Percentiles rank a stretch among this genome's conserved stretches.
phyloP scores from a whole-genome alignment of 2,329 filamentous ascomycete genomes.

The Arthrobotrys sinensis region DNA sequence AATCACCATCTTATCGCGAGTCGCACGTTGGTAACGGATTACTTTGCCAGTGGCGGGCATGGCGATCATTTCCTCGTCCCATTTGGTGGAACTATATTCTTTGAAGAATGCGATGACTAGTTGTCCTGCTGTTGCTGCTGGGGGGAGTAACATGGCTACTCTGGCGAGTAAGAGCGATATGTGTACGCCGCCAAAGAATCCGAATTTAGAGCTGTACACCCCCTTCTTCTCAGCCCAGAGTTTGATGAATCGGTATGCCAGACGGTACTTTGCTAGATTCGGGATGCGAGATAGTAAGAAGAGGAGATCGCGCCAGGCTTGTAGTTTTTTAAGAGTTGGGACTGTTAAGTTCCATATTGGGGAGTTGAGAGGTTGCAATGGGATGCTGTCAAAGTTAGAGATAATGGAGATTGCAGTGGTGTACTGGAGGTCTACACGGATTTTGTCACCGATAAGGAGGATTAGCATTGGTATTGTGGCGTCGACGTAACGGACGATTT shows the following conservation, averaged over 20 bases:
- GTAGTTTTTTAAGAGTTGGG: conserved; percentile 75
- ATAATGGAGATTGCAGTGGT: conserved; percentile 74
- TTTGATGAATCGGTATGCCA: conserved; percentile 75
- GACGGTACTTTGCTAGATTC: conserved; percentile 73
- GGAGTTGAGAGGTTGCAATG: conserved; percentile 70
- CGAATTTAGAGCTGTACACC: conserved; percentile 77
- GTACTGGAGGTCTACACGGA: conserved; percentile 76
- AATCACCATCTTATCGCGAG: conserved; percentile 76
- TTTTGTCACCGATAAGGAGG: conserved; percentile 73
- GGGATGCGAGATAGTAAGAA: conserved; percentile 76
- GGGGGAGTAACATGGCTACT: conserved; percentile 72
- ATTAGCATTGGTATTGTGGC: conserved; percentile 77
- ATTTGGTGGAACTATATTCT: conserved; percentile 76
- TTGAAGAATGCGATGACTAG: conserved; percentile 75
- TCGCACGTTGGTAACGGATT: conserved; percentile 71
- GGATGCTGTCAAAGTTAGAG: conserved; percentile 69
- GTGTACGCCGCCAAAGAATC: conserved; percentile 77
- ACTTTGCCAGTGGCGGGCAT: conserved; percentile 73
- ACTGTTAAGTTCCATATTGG: conserved; percentile 73
- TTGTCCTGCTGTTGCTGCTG: conserved; percentile 69
- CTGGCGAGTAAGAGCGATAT: conserved; percentile 76
- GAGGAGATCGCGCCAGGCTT: conserved; percentile 75
- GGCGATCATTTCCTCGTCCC: conserved; percentile 72
- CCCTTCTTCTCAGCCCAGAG: conserved; percentile 76
- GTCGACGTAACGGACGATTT: conserved; percentile 74